Conservation (phyloP, 2,329 filamentous ascomycete genomes). For the Monilinia aucupariae region DNA sequence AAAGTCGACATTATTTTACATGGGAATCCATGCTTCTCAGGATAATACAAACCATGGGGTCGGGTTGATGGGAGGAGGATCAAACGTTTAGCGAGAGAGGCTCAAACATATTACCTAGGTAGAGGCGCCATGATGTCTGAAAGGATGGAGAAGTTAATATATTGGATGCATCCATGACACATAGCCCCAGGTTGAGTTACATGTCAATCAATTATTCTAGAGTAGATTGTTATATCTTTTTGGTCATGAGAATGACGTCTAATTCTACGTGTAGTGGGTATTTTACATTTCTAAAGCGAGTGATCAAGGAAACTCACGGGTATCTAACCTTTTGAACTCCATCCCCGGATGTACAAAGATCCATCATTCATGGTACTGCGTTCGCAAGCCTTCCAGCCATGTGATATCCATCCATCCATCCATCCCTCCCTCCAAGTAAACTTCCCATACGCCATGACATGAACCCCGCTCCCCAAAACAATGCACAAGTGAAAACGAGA, state of each 20-base stretch:
- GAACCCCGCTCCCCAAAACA: conserved; percentile 2
- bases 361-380: background rate
- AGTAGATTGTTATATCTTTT: background rate
- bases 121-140: background rate
- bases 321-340: background rate
- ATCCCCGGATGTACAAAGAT: background rate
- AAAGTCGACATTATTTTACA: background rate
- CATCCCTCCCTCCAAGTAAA: background rate
- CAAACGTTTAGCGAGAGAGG: background rate
- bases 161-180: background rate
- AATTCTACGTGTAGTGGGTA: background rate
- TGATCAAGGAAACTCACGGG: background rate
- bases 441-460: background rate
- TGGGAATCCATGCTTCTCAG: background rate
- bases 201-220: background rate
- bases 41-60: background rate
- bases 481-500: background rate
- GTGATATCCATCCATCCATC: background rate
- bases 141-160: background rate
- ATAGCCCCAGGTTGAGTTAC: background rate
- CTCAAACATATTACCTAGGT: background rate
- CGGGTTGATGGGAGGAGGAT: background rate
- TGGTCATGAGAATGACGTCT: background rate
- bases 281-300: background rate
- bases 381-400: background rate